Evolutionary conservation across 768 basidiomycete genomes (phyloP).

Genomic region (Leccinum boreale): DNA sequence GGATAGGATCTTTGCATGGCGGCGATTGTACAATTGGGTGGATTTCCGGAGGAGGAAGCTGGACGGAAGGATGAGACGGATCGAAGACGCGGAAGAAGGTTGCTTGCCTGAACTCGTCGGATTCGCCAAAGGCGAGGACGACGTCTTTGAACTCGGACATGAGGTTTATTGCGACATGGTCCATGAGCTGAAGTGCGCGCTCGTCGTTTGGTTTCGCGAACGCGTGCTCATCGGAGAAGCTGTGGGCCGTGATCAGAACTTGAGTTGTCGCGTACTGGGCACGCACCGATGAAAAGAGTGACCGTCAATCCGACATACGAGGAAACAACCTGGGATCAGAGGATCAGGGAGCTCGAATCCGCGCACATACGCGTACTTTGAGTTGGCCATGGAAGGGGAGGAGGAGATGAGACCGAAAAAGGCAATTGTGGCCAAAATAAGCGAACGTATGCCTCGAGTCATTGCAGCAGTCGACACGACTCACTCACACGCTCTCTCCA

Average conservation of each 20-base stretch:
- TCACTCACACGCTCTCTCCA: background rate
- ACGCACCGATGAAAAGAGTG: slow-evolving; percentile 88
- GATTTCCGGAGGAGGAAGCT: slow-evolving; percentile 86
- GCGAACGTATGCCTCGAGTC: background rate
- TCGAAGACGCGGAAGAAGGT: background rate
- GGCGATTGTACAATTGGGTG: slow-evolving; percentile 78
- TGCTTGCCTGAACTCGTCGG: slow-evolving; percentile 89
- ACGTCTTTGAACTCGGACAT: slow-evolving; percentile 86
- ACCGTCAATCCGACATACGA: slow-evolving; percentile 88
- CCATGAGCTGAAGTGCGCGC: slow-evolving; percentile 87
- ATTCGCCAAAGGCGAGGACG: slow-evolving; percentile 89
- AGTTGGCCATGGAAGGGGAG: slow-evolving; percentile 69
- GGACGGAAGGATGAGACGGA: background rate
- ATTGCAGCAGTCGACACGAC: background rate
- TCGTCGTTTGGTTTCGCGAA: slow-evolving; percentile 92
- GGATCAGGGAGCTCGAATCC: slow-evolving; percentile 87
- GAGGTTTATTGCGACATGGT: slow-evolving; percentile 75
- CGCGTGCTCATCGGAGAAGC: slow-evolving; percentile 79
- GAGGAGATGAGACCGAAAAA: slow-evolving; percentile 9
- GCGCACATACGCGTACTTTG: slow-evolving; percentile 89
- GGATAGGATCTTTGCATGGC: slow-evolving; percentile 82
- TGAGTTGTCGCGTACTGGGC: background rate
- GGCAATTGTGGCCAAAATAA: slow-evolving; percentile 10
- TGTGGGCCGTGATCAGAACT: slow-evolving; percentile 26
- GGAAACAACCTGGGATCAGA: slow-evolving; percentile 77